A percentile compares a stretch with the other conserved stretches of the same genome.
Conservation (phyloP, 768 basidiomycete genomes). For the Coprinopsis cinerea region DNA sequence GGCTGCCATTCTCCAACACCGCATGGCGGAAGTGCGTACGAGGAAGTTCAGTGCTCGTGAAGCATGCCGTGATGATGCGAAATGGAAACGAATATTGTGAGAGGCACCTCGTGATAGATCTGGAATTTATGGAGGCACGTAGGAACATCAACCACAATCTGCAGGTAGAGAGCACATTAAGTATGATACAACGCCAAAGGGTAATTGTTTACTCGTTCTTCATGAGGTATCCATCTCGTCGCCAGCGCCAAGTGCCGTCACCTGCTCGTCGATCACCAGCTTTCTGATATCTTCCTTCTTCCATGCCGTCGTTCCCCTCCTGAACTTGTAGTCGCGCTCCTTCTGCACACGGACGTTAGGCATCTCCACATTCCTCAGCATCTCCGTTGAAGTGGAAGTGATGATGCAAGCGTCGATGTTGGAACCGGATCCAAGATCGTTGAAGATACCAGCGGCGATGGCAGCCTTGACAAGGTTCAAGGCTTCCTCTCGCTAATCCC, state of each 20-base stretch:
- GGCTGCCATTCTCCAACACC: no score
- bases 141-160: background rate
- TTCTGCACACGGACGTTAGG: conserved; percentile 83
- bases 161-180: background rate
- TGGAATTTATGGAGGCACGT: no score
- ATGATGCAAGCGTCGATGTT: conserved; percentile 98
- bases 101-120: no score
- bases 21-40: no score
- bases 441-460: conserved; percentile 95
- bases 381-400: conserved; percentile 80
- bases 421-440: conserved; percentile 98
- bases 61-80: no score
- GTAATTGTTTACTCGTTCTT: background rate
- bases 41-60: no score
- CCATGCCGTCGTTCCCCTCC: conserved; percentile 84
- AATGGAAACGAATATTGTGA: no score
- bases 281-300: conserved; percentile 72
- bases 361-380: conserved; percentile 89
- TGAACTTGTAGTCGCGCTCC: conserved; percentile 68
- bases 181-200: conserved; percentile 2
- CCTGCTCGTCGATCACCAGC: conserved; percentile 67
- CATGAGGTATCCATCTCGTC: conserved; percentile 85
- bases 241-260: conserved; percentile 42
- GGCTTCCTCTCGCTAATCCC: conserved; percentile 65
- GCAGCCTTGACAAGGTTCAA: conserved; percentile 80